Evolutionary conservation across 371 early-diverging fungal species (phyloP).

Genomic region (Mortierella sp.): DNA sequence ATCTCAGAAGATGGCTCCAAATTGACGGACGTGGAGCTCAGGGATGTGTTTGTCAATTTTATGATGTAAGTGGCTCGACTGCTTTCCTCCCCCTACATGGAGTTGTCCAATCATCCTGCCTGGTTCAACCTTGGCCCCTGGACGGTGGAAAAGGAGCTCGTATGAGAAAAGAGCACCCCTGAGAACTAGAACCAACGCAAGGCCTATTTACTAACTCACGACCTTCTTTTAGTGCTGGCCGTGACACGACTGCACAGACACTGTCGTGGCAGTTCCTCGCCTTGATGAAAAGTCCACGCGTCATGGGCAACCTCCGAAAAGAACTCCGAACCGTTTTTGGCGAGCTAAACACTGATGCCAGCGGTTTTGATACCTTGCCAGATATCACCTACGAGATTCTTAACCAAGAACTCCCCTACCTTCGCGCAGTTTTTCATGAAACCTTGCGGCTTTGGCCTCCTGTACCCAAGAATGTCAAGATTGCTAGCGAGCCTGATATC

Average conservation of each 20-base stretch:
- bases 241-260: slow-evolving; percentile 62
- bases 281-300: slow-evolving; percentile 34
- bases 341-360: slow-evolving; percentile 10
- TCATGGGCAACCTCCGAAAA: slow-evolving; percentile 27
- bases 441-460: slow-evolving; percentile 38
- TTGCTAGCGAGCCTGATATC: slow-evolving; percentile 56
- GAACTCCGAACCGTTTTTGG: slow-evolving; percentile 28
- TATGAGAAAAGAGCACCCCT: background rate
- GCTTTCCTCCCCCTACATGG: background rate
- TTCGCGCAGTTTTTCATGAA: slow-evolving; percentile 45
- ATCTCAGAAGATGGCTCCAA: slow-evolving; percentile 60
- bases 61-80: slow-evolving; percentile 21
- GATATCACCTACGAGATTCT: slow-evolving; percentile 23
- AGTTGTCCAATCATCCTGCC: background rate
- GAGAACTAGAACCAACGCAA: slow-evolving; percentile 47
- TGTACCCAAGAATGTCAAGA: slow-evolving; percentile 38
- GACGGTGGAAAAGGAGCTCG: slow-evolving; percentile 15
- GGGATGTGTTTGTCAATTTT: slow-evolving; percentile 46
- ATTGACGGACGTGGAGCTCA: slow-evolving; percentile 54
- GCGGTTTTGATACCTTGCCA: too few species aligned
- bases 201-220: slow-evolving; percentile 71
- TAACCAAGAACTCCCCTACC: slow-evolving; percentile 25
- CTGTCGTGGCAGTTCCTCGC: slow-evolving; percentile 50
- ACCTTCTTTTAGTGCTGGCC: slow-evolving; percentile 54
- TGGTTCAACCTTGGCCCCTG: too few species aligned